Conservation (phyloP, 768 basidiomycete species). For the Asterophora parasitica region DNA sequence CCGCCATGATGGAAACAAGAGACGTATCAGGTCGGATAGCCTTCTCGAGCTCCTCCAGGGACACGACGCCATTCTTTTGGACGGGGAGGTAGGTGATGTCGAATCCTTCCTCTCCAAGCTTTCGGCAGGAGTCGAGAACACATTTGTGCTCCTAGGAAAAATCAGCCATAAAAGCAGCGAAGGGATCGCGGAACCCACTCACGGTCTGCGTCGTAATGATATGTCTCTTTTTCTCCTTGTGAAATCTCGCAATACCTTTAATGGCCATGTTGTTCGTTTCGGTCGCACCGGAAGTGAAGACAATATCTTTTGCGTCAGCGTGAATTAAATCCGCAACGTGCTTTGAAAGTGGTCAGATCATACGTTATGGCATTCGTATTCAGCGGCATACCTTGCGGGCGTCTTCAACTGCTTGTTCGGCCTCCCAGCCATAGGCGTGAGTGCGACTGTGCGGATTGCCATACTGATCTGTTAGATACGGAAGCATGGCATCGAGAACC, state of each 20-base stretch:
- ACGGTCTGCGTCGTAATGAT: slow-evolving; percentile 95
- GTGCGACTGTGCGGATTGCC: slow-evolving; percentile 98
- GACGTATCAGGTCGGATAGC: slow-evolving; percentile 92
- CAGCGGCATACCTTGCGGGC: slow-evolving; percentile 64
- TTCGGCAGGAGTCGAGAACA: slow-evolving; percentile 95
- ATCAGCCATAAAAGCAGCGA: not conserved
- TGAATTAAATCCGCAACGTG: slow-evolving; percentile 90
- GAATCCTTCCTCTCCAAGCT: slow-evolving; percentile 93
- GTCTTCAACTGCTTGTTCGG: slow-evolving; percentile 89
- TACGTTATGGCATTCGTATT: not conserved
- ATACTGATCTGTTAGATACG: slow-evolving; percentile 90
- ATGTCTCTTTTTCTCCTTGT: slow-evolving; percentile 89
- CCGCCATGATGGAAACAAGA: slow-evolving; percentile 96
- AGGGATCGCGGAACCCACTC: slow-evolving; percentile 21
- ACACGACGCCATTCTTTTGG: slow-evolving; percentile 76
- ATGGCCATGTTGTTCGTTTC: slow-evolving; percentile 97
- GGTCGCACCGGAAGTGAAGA: slow-evolving; percentile 97
- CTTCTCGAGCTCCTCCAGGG: slow-evolving; percentile 71
- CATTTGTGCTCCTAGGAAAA: slow-evolving; percentile 89
- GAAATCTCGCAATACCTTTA: slow-evolving; percentile 94
- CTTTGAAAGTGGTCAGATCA: slow-evolving; percentile 32
- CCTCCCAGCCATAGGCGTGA: slow-evolving; percentile 99
- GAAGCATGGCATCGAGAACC: slow-evolving; percentile 95
- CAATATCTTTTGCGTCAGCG: slow-evolving; percentile 90
- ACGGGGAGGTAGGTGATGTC: slow-evolving; percentile 98